Evolutionary conservation across 1,284 basidiomycete species (phyloP), one percentile per base, ranked within the genome.

Genomic region (Wallemia mellicola): DNA sequence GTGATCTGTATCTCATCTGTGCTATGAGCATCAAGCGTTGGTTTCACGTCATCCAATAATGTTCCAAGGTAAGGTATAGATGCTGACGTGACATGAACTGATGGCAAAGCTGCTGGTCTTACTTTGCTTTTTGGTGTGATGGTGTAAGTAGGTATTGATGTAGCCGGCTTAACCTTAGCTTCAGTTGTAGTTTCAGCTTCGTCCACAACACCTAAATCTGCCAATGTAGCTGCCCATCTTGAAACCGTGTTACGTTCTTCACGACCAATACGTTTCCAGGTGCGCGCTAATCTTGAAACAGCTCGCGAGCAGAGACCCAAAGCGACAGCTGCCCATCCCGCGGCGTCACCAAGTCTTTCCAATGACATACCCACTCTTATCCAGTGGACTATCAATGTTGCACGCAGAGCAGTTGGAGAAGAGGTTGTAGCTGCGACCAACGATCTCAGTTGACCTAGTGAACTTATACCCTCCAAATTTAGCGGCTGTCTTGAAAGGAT

Each of bases 331-430:
- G 38, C 38, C 38, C 38, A 48, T 48, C 38, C 38, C 22, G 38
- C 38, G 22, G 38, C 38, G 19, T 48, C 38, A n/a, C 38, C 38
- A 22, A 48, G 38, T 48, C 38, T 7, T n/a, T 48, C 38, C 5
- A 48, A n/a, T 22, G 38, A 48, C 38, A 48, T 48, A 48, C 38
- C 38, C 14, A 48, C 38, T 48, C 38, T 48, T 11, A 48, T 48
- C 38, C 38, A 48, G 19, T 48, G 38, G 3, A 48, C 38, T 5
- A 48, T 48, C 38, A 48, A 22, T 3, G 61, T 94, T 11, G 55
- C 24, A 24, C 55, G 55, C 25, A 57, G 27, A 24, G 55, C 55
- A n/a, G 55, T 57, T 3, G 55, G 55, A 9, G 55, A 57, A 11
- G 55, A 28, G 7, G 55, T 27, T 7, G 55, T 27, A 24, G 55